Evolutionary conservation across 2,329 filamentous ascomycete species (phyloP), one percentile per base, ranked within the genome.

Genomic region (Coleophoma eucalyptorum): DNA sequence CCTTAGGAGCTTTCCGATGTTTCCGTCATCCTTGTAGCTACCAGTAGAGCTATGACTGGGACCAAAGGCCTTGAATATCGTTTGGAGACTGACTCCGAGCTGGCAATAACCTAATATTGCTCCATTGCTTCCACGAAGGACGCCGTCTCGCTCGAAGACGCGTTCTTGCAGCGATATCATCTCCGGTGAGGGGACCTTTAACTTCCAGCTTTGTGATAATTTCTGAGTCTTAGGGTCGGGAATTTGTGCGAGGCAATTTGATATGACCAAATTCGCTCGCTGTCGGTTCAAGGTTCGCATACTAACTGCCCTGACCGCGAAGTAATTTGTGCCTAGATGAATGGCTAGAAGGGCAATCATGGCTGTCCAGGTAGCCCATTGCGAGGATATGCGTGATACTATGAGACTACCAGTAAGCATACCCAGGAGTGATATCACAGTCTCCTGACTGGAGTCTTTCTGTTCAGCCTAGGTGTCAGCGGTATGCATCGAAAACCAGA

Each of bases 361-460:
- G 51, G 86, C 76, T 43, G 73, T 74, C 81, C 90, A 92, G 35
- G 94, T 96, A 10, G 85, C 82, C 13, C 75, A 67, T 50, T 84
- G 83, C 45, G 85, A 83, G 47, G 87, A 81, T 19, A 97, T 82
- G 55, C 81, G 75, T 33, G 87, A 87, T 16, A 97, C 89, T 13
- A 96, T 84, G 2, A 96, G 53, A 44, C 86, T 94, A 1, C 94
- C 94, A 13, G 80, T 82, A 47, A 96, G 77, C 81, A 97, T 91
- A 2, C 94, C 94, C 33, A 96, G 55, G 21, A 97, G 76, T 2
- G 90, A 93, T 50, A 99, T 89, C 18, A 96, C 84, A 0, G 93
- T 97, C 70, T 97, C 94, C 71, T 97, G 94, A 58, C 89, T 95
- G 12, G 91, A 91, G 66, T 97, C 93, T 79, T 96, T 85, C 64